phyloP scores from a whole-genome alignment of 2,329 filamentous ascomycete genomes.

The Cadophora sp. region DNA sequence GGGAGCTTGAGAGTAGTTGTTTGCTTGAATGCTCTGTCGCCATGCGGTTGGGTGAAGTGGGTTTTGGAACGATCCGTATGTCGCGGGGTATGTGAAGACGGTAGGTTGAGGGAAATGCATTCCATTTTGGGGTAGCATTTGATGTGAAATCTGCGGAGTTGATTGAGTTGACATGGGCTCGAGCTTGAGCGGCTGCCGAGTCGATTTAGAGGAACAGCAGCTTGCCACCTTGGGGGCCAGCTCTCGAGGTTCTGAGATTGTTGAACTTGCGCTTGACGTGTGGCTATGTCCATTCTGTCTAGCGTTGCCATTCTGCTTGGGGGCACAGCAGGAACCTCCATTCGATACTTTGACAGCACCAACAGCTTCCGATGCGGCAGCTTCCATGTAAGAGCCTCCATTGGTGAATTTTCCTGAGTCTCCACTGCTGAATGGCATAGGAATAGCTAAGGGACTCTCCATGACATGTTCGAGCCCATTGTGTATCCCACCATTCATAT shows the following conservation, averaged over 20 bases:
- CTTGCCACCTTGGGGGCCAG: conserved; percentile 36
- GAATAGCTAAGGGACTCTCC: conserved; percentile 38
- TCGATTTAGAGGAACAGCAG: conserved; percentile 49
- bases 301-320: conserved; percentile 32
- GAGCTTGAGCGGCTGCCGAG: conserved; percentile 28
- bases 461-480: conserved; percentile 35
- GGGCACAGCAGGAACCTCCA: conserved; percentile 34
- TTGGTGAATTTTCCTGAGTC: conserved; percentile 29
- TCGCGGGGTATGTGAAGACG: conserved; percentile 59
- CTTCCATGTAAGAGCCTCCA: conserved; percentile 24
- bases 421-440: conserved; percentile 28
- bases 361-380: not conserved
- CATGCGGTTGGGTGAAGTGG: conserved; percentile 62
- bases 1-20: conserved; percentile 46
- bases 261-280: conserved; percentile 35
- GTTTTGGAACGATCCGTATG: conserved; percentile 61
- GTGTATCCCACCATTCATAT: conserved; percentile 31
- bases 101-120: conserved; percentile 50
- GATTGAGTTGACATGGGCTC: conserved; percentile 26
- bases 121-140: conserved; percentile 35
- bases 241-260: conserved; percentile 10
- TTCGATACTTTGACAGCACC: conserved; percentile 18
- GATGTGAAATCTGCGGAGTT: conserved; percentile 40
- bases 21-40: conserved; percentile 54
- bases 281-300: conserved; percentile 36